Conservation (phyloP, 2,329 filamentous ascomycete species). For the Leptographium wingfieldii region DNA sequence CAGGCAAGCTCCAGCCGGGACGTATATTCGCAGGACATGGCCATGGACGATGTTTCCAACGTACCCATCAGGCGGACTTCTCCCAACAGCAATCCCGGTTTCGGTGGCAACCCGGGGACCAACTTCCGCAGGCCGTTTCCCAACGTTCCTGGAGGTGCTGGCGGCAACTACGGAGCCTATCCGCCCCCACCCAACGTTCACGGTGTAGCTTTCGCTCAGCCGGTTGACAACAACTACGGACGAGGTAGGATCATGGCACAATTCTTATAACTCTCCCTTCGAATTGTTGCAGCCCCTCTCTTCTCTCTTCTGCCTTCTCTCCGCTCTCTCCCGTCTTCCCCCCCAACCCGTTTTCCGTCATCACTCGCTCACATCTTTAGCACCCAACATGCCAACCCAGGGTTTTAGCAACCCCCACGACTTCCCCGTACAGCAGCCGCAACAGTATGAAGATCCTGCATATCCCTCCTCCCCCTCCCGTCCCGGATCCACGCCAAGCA, state of each 20-base stretch:
- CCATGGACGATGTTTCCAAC: conserved; percentile 8
- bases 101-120: conserved; percentile 2
- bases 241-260: conserved; percentile 7
- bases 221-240: conserved; percentile 10
- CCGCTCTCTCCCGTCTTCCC: conserved; percentile 19
- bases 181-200: conserved; percentile 10
- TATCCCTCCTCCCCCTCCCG: conserved; percentile 8
- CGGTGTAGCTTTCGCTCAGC: conserved; percentile 8
- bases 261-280: conserved; percentile 21
- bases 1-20: conserved; percentile 5
- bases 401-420: conserved; percentile 30
- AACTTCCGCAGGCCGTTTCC: conserved; percentile 3
- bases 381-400: conserved; percentile 26
- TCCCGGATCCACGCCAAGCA: conserved; percentile 7
- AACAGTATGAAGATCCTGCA: conserved; percentile 33
- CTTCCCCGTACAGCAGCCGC: conserved; percentile 11
- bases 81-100: conserved; percentile 3
- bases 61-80: conserved; percentile 6
- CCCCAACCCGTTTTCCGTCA: background rate
- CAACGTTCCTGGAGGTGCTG: conserved; percentile 11
- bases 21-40: conserved; percentile 8
- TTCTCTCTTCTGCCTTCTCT: background rate
- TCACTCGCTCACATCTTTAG: conserved; percentile 21
- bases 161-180: conserved; percentile 46
- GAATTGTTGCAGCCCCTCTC: background rate